Evolutionary conservation across 495 filamentous ascomycete species (phyloP).

Genomic region (Apodospora peruviana): DNA sequence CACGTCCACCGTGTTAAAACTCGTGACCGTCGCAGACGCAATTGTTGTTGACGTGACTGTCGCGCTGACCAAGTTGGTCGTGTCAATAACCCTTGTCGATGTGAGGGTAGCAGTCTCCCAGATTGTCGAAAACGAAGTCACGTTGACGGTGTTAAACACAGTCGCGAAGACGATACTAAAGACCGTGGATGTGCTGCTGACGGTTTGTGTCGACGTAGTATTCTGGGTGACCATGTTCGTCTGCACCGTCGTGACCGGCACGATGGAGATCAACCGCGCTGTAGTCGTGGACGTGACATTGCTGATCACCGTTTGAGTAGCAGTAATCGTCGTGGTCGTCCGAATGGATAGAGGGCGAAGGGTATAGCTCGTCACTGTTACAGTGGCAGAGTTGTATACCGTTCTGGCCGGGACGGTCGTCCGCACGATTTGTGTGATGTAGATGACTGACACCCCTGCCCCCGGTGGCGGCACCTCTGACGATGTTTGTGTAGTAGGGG

Average conservation of each 20-base stretch:
- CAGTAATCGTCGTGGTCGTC: slow-evolving; percentile 5
- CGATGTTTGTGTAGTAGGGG: too few species aligned
- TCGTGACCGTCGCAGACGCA: slow-evolving; percentile 6
- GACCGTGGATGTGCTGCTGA: slow-evolving; percentile 9
- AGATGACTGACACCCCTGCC: slow-evolving; percentile 1
- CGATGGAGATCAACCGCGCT: background rate
- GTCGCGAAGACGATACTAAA: slow-evolving; percentile 14
- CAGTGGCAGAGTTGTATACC: background rate
- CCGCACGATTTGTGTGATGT: slow-evolving; percentile 9
- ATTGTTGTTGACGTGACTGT: slow-evolving; percentile 10
- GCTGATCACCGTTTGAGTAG: slow-evolving; percentile 3
- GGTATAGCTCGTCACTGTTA: slow-evolving; percentile 7
- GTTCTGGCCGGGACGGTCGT: slow-evolving; percentile 5
- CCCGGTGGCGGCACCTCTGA: too few species aligned
- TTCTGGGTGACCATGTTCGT: slow-evolving; percentile 7
- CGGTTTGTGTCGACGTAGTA: slow-evolving; percentile 6
- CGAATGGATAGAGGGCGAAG: slow-evolving; percentile 8
- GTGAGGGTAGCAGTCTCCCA: slow-evolving; percentile 9
- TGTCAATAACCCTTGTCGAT: slow-evolving; percentile 3
- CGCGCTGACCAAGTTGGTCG: slow-evolving; percentile 3
- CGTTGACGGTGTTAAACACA: slow-evolving; percentile 14
- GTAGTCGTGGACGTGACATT: slow-evolving; percentile 5
- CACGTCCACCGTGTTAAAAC: slow-evolving; percentile 1
- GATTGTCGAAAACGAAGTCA: slow-evolving; percentile 10
- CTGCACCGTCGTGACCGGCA: slow-evolving; percentile 5